Percentiles rank a stretch among this genome's conserved stretches.
phyloP scores from a whole-genome alignment of 2,329 filamentous ascomycete genomes.

The Pestalotiopsis sp. region DNA sequence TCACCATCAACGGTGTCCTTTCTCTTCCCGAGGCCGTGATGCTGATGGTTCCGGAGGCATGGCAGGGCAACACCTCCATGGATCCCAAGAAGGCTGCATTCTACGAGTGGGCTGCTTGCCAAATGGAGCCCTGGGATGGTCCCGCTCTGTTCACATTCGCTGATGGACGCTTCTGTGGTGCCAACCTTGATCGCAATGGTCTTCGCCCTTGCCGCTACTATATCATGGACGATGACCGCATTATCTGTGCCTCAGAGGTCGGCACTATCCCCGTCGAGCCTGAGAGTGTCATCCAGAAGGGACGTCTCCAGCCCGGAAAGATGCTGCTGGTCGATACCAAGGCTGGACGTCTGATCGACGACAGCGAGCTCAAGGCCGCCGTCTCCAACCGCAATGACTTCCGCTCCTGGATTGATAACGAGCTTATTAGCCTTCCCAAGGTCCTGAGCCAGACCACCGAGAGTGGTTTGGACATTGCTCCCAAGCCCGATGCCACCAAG shows the following conservation, averaged over 20 bases:
- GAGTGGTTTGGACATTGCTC: constrained; percentile 58
- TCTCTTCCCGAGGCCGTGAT: constrained; percentile 96
- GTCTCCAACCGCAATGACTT: constrained; percentile 89
- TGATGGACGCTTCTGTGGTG: constrained; percentile 94
- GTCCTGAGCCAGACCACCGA: constrained; percentile 66
- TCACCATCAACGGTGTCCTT: constrained; percentile 93
- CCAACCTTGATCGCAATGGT: constrained; percentile 94
- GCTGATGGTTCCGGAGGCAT: constrained; percentile 98
- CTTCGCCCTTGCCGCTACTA: constrained; percentile 96
- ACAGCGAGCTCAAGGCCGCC: constrained; percentile 85
- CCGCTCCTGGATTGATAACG: constrained; percentile 81
- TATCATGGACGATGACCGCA: constrained; percentile 93
- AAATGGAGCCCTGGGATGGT: constrained; percentile 99
- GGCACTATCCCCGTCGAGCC: constrained; percentile 91
- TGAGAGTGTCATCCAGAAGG: constrained; percentile 88
- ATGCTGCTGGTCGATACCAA: constrained; percentile 96
- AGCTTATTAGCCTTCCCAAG: constrained; percentile 79
- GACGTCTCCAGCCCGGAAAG: constrained; percentile 87
- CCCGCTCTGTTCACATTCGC: constrained; percentile 96
- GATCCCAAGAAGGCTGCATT: constrained; percentile 95
- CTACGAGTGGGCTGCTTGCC: constrained; percentile 97
- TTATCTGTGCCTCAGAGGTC: constrained; percentile 96
- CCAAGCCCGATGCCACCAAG: constrained; percentile 66
- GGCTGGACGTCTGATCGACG: constrained; percentile 88
- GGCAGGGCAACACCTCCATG: constrained; percentile 92